Base-by-base conservation (phyloP, 2,329 filamentous ascomycete genomes). In the Clonostachys rhizophaga region DNA sequence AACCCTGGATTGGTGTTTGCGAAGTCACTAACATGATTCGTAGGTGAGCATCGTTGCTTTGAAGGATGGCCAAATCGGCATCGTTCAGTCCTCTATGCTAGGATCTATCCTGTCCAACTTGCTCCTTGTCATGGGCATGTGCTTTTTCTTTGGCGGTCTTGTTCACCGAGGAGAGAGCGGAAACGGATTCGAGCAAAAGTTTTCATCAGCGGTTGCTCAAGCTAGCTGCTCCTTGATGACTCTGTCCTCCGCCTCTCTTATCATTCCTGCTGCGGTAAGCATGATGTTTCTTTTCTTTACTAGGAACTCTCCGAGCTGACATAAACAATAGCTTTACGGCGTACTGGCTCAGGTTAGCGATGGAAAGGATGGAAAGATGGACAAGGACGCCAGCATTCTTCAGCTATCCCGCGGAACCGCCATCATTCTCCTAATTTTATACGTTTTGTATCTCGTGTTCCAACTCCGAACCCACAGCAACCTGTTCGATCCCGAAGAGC, bases 21-120 rank as follows among this genome's bases (percentile, higher is more conserved):
- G 40, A 17, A 18, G 35, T 5, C n/a, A 30, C 53, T 54, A 52
- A 60, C 44, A 37, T 6, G 24, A 2, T 12, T n/a, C 10, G 16
- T 61, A 92, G 88, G 89, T 95, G 62, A 95, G 89, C 64, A 92
- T 97, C 56, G 87, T 97, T 53, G 94, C 94, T 16, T 78, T 99
- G 42, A 82, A 76, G 54, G 83, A 94, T 57, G 83, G 84, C 52
- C 87, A 97, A 69, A 95, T 96, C 61, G 85, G 92, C 58, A 91
- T 97, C 54, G 92, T 97, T n/a, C 94, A 97, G 70, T 87, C 92
- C 17, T 95, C 90, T 53, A 97, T 97, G 91, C 83, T 97, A 34
- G 92, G 94, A 43, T 95, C 89, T 60, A 95, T 97, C 57, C 76
- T 97, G 37, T 96, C 92, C 54, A 97, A 97, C 67, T 85, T 96